Percentiles rank a stretch among this genome's conserved stretches.
Conservation (phyloP, 805 yeast species). For the Kuraishia cidri region DNA sequence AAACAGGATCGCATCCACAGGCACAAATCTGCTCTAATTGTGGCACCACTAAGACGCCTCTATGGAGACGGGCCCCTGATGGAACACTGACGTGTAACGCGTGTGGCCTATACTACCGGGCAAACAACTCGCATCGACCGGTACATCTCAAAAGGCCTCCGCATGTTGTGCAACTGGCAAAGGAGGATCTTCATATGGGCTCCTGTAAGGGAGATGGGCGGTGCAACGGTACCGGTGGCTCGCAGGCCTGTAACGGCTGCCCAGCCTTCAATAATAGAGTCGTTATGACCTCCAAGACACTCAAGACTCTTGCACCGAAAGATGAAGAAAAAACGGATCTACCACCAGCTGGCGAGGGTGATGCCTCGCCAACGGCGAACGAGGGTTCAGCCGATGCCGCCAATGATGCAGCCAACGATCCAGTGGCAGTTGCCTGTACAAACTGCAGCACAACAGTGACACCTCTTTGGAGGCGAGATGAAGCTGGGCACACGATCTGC, state of each 20-base stretch:
- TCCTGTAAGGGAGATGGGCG: slow-evolving; percentile 69
- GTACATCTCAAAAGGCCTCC: slow-evolving; percentile 55
- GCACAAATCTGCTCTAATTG: slow-evolving; percentile 45
- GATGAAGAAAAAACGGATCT: not conserved
- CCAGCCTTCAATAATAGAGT: slow-evolving; percentile 75
- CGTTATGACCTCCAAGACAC: slow-evolving; percentile 17
- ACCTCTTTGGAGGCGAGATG: slow-evolving; percentile 83
- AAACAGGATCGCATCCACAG: too few species aligned
- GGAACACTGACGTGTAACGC: slow-evolving; percentile 51
- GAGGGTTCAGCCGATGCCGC: not conserved
- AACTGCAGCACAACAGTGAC: slow-evolving; percentile 83
- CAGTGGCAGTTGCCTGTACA: slow-evolving; percentile 66
- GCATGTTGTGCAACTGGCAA: slow-evolving; percentile 31
- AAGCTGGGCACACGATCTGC: slow-evolving; percentile 74
- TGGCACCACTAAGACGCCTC: slow-evolving; percentile 46
- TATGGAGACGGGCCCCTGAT: slow-evolving; percentile 52
- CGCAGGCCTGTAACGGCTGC: slow-evolving; percentile 72
- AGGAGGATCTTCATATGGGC: slow-evolving; percentile 28
- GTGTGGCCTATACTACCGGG: slow-evolving; percentile 46
- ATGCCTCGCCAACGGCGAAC: not conserved
- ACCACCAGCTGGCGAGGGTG: not conserved
- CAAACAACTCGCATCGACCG: slow-evolving; percentile 58
- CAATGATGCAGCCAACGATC: slow-evolving; percentile 19
- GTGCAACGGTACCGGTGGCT: slow-evolving; percentile 86
- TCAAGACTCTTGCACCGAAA: not conserved